Evolutionary conservation across 495 filamentous ascomycete genomes (phyloP), one percentile per base, ranked within the genome.

Genomic region (Neurospora sp.): DNA sequence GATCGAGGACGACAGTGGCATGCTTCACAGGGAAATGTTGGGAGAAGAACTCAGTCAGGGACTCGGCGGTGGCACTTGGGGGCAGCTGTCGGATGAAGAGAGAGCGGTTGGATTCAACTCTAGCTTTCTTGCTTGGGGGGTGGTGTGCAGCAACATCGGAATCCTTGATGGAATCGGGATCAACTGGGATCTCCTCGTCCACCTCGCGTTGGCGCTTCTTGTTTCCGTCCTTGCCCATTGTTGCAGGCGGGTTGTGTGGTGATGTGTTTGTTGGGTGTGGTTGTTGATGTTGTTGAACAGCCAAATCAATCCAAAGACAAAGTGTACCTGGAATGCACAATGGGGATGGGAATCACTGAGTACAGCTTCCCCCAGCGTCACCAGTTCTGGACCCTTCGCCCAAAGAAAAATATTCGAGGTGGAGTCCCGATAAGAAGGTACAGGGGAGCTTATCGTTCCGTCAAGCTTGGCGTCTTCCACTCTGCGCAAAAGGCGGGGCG

Each of bases 1-100:
- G 87, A 79, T 98, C 94, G 40, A 88, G 83, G 22, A 99, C 93
- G 14, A 94, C 93, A 6, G 91, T 91, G 70, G 95, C 95, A 81
- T 98, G 96, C 80, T 97, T 98, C 79, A 98, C 87, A 31, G 97
- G 93, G 79, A 93, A 98, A 71, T 91, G 90, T 81, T 97, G 89
- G 5, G 96, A 99, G 82, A 99, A 99, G 82, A 91, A 89, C 73
- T 92, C 89, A 59, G 93, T 91, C 40, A 99, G 87, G 53, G 85
- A 85, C 73, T 98, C 94, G 78, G 89, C 90, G n/a, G 96, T 97
- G 18, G 89, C 88, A 27, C 85, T 87, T 48, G 89, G 84, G 9
- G 94, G 90, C 45, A 99, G 88, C 40, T 92, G 94, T 76, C 94
- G 91, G 74, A 99, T 90, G 84, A 98, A 99, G 74, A 99, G 89